Conservation (phyloP, 2,329 filamentous ascomycete species). For the Aspergillus tubingensis region DNA sequence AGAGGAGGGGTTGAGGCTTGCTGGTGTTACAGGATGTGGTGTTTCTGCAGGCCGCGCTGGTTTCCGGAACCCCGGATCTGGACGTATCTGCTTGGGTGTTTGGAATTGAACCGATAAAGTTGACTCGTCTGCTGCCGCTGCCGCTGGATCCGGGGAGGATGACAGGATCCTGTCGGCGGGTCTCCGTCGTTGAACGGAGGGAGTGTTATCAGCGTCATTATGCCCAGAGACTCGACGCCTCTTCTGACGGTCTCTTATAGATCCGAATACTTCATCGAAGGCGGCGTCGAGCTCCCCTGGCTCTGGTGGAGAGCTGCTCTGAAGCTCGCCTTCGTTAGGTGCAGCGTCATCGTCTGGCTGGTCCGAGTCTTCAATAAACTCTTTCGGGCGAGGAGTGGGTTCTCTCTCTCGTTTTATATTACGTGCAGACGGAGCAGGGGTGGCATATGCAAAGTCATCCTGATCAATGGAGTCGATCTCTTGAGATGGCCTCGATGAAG, state of each 20-base stretch:
- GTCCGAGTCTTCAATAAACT: constrained; percentile 32
- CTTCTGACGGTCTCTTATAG: constrained; percentile 31
- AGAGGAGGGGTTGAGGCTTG: constrained; percentile 25
- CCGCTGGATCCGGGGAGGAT: constrained; percentile 20
- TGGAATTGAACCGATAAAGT: constrained; percentile 7
- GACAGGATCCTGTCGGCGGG: constrained; percentile 22
- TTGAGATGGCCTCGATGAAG: constrained; percentile 5
- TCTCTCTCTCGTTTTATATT: not conserved
- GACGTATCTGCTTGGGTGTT: constrained; percentile 9
- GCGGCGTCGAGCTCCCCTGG: constrained; percentile 23
- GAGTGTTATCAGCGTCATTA: constrained; percentile 2
- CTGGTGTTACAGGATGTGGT: constrained; percentile 18
- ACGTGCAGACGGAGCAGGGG: constrained; percentile 10
- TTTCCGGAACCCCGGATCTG: not conserved
- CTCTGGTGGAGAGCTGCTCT: constrained; percentile 19
- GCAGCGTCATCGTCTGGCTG: constrained; percentile 11
- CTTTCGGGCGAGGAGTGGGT: constrained; percentile 7
- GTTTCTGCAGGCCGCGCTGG: constrained; percentile 10
- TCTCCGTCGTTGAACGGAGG: constrained; percentile 7
- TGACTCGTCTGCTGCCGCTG: not conserved
- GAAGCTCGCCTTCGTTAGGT: constrained; percentile 14
- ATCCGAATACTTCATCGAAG: constrained; percentile 35
- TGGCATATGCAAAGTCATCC: constrained; percentile 19
- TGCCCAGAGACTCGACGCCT: constrained; percentile 32
- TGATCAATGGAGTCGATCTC: constrained; percentile 26